phyloP scores from a whole-genome alignment of 2,329 filamentous ascomycete species.

The Seiridium unicorne region DNA sequence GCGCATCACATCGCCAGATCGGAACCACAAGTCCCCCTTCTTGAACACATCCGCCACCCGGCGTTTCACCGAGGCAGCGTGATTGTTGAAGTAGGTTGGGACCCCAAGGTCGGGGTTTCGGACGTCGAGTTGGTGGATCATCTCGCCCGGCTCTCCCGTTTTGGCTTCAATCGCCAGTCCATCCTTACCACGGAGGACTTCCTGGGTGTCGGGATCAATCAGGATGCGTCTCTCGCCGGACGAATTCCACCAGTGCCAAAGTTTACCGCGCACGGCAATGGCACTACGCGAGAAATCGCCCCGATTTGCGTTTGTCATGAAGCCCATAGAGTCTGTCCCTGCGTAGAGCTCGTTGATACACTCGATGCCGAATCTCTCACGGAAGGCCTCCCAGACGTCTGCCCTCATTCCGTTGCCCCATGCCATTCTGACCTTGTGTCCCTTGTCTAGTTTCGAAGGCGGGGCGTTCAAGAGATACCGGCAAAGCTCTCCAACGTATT shows the following conservation, averaged over 20 bases:
- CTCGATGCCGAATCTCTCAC: conserved; percentile 59
- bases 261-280: conserved; percentile 67
- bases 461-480: conserved; percentile 71
- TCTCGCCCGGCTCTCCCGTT: conserved; percentile 65
- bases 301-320: conserved; percentile 53
- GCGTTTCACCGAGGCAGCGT: conserved; percentile 63
- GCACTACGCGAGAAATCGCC: conserved; percentile 60
- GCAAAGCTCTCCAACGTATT: conserved; percentile 77
- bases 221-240: conserved; percentile 62
- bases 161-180: conserved; percentile 65
- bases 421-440: conserved; percentile 56
- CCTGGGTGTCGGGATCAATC: conserved; percentile 67
- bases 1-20: conserved; percentile 64
- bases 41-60: conserved; percentile 60
- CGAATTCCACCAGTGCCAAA: conserved; percentile 52
- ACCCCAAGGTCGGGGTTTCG: conserved; percentile 54
- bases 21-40: conserved; percentile 67
- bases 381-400: conserved; percentile 66
- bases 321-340: conserved; percentile 68
- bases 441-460: conserved; percentile 54
- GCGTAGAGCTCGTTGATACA: conserved; percentile 73
- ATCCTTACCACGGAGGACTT: conserved; percentile 60
- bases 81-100: conserved; percentile 59
- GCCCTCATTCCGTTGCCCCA: conserved; percentile 67
- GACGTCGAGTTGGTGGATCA: conserved; percentile 57